Conservation (phyloP, 352 stramenopile genomes). For the Phytophthora pseudosyringae region DNA sequence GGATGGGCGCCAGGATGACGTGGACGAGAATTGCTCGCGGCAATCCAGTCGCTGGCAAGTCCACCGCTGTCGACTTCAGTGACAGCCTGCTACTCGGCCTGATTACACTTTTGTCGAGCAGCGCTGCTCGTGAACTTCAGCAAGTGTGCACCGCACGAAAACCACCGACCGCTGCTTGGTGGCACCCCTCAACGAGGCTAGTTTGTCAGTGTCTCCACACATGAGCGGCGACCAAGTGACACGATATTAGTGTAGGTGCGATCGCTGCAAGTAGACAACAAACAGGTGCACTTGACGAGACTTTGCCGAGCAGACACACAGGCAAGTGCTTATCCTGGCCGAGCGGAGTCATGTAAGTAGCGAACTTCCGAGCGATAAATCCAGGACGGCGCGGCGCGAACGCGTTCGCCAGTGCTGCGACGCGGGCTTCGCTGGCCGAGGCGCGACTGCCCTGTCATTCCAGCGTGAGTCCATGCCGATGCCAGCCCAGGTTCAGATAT, state of each 20-base stretch:
- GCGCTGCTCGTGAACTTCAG: conserved; percentile 7
- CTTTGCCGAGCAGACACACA: neutral
- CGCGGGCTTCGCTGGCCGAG: conserved; percentile 21
- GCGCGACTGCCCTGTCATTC: too few species aligned
- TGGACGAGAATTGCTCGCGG: conserved; percentile 8
- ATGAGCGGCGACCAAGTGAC: neutral
- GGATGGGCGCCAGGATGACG: conserved; percentile 3
- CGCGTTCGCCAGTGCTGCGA: conserved; percentile 28
- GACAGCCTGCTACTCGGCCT: conserved; percentile 11
- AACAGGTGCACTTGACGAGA: neutral
- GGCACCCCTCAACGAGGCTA: conserved; percentile 11
- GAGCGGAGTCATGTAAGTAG: too few species aligned
- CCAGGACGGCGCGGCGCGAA: conserved; percentile 12
- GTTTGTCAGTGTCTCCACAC: conserved; percentile 5
- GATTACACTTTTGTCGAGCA: conserved; percentile 41
- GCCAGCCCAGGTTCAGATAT: conserved; percentile 6
- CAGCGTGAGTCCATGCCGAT: conserved; percentile 31
- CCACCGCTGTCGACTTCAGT: conserved; percentile 10
- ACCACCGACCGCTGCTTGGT: conserved; percentile 2
- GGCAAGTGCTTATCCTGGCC: too few species aligned
- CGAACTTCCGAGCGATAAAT: conserved; percentile 19
- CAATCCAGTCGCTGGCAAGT: conserved; percentile 18
- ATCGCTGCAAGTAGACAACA: neutral
- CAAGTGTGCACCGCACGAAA: neutral
- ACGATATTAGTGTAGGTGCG: neutral